Conservation (phyloP, 2,329 filamentous ascomycete genomes). For the Apiospora marii region DNA sequence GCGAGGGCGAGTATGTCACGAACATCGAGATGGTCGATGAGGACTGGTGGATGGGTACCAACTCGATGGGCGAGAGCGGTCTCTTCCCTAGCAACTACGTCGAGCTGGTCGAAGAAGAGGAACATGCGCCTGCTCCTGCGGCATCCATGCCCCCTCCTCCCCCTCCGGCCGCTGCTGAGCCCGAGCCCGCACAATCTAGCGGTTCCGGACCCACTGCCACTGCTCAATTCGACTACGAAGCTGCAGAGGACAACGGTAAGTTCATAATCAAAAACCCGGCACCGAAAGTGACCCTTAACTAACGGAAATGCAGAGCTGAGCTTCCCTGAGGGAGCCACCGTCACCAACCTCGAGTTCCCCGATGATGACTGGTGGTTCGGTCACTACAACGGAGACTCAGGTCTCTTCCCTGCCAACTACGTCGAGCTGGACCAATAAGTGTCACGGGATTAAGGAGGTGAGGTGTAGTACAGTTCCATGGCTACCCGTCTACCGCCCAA, state of each 20-base stretch:
- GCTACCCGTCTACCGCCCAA: not conserved
- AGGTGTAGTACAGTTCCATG: not conserved
- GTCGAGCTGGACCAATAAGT: constrained; percentile 61
- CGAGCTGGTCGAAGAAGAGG: constrained; percentile 76
- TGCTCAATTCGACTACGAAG: constrained; percentile 95
- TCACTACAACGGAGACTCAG: constrained; percentile 78
- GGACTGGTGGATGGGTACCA: constrained; percentile 98
- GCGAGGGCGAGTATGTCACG: constrained; percentile 86
- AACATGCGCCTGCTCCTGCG: constrained; percentile 43
- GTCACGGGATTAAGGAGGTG: not conserved
- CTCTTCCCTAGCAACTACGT: constrained; percentile 99
- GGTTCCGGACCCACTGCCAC: constrained; percentile 72
- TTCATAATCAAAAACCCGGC: constrained; percentile 17
- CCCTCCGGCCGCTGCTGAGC: constrained; percentile 47
- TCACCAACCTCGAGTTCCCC: constrained; percentile 89
- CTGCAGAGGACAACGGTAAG: constrained; percentile 89
- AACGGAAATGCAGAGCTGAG: constrained; percentile 60
- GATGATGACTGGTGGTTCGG: constrained; percentile 99
- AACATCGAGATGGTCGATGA: constrained; percentile 98
- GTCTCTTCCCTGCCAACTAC: constrained; percentile 84
- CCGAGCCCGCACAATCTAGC: constrained; percentile 47
- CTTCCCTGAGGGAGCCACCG: constrained; percentile 88
- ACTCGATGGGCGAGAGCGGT: constrained; percentile 81
- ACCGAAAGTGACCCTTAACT: not conserved
- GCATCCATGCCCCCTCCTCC: constrained; percentile 40